These are phyloP conservation scores for Yarrowia sp. DNA, from an alignment of 805 yeast genomes.

Conservation along the genomic window DNA sequence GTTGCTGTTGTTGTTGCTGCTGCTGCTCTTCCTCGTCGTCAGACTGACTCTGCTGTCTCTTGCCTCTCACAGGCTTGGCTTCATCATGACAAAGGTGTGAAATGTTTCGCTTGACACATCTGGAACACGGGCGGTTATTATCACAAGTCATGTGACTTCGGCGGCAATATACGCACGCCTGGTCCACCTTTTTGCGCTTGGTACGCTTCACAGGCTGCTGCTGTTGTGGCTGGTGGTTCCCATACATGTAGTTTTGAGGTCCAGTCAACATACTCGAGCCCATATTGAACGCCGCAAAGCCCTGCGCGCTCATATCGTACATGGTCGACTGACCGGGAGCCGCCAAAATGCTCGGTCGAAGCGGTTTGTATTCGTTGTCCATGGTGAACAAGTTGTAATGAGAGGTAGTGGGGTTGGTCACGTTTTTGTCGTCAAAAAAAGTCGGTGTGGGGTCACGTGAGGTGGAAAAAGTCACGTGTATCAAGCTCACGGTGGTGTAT, in stretches of 20 bases:
- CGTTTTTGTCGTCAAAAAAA: background rate
- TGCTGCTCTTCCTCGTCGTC: slow-evolving; percentile 24
- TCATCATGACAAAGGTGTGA: slow-evolving; percentile 88
- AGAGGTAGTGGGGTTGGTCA: background rate
- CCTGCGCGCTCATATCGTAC: slow-evolving; percentile 37
- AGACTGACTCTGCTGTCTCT: slow-evolving; percentile 18
- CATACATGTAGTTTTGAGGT: slow-evolving; percentile 10
- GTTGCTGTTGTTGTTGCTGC: background rate
- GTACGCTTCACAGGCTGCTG: slow-evolving; percentile 19
- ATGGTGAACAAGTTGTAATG: background rate
- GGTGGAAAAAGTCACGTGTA: background rate
- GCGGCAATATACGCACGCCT: slow-evolving; percentile 89
- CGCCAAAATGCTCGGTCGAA: slow-evolving; percentile 31
- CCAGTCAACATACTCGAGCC: slow-evolving; percentile 18
- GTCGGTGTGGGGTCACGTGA: background rate
- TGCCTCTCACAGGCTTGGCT: slow-evolving; percentile 39
- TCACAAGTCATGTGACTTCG: slow-evolving; percentile 96
- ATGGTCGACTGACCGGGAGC: slow-evolving; percentile 36
- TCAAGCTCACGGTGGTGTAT: no score
- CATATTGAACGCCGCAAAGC: slow-evolving; percentile 26
- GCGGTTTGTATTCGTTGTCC: slow-evolving; percentile 34
- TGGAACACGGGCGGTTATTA: slow-evolving; percentile 69
- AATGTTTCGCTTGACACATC: slow-evolving; percentile 86
- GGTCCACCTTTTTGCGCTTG: slow-evolving; percentile 36
- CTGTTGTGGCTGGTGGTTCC: slow-evolving; percentile 13